phyloP scores from a whole-genome alignment of 169 alveolate genomes.

The Plasmodium billcollinsi region DNA sequence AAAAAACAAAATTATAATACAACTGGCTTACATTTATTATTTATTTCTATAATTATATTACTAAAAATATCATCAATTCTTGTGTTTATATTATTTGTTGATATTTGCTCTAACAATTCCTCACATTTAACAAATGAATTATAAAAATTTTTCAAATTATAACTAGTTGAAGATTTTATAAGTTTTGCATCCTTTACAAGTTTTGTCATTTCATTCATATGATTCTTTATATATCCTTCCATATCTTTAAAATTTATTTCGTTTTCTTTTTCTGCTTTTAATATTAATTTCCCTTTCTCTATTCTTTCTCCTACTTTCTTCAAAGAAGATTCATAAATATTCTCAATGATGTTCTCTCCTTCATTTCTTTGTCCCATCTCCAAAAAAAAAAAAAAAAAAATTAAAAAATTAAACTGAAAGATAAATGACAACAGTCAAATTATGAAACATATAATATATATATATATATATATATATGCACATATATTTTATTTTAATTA shows the following conservation, averaged over 20 bases:
- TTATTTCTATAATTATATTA: constrained; percentile 34
- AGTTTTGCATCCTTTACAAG: constrained; percentile 57
- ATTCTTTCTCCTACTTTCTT: constrained; percentile 29
- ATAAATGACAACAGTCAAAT: no score
- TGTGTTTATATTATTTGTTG: constrained; percentile 30
- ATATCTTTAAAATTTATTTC: constrained; percentile 48
- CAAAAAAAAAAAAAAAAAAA: constrained; percentile 10
- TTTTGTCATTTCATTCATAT: constrained; percentile 51
- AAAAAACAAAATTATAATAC: constrained; percentile 22
- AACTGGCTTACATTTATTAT: constrained; percentile 53
- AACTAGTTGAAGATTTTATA: constrained; percentile 46
- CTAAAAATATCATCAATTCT: constrained; percentile 25
- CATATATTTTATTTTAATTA: no score
- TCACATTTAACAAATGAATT: constrained; percentile 47
- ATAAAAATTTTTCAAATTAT: constrained; percentile 35
- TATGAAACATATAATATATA: not conserved
- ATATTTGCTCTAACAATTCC: constrained; percentile 16
- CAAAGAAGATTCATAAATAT: constrained; percentile 32
- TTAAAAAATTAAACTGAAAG: constrained; percentile 3
- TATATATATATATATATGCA: no score
- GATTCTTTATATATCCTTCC: constrained; percentile 34
- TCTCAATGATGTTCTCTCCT: constrained; percentile 5
- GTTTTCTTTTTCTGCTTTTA: constrained; percentile 42
- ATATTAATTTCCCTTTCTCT: constrained; percentile 2
- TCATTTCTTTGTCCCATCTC: constrained; percentile 37